phyloP scores from a whole-genome alignment of 371 early-diverging fungal genomes.

The Mortierella sp. region DNA sequence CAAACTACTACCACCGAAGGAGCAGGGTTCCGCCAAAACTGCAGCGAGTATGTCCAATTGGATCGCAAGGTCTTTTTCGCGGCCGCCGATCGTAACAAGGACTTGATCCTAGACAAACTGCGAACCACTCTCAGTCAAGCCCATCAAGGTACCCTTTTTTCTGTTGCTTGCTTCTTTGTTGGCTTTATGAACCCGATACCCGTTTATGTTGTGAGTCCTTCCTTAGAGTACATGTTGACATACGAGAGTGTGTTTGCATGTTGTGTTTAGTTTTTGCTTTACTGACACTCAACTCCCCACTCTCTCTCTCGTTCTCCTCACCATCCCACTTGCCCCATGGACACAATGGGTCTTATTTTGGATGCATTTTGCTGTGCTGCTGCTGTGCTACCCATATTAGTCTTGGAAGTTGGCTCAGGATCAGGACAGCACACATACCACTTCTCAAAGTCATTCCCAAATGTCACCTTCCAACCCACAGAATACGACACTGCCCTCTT shows the following conservation, averaged over 20 bases:
- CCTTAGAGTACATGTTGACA: not conserved
- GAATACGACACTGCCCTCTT: slow-evolving; percentile 38
- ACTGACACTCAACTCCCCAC: not conserved
- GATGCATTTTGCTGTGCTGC: not conserved
- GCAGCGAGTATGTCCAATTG: slow-evolving; percentile 55
- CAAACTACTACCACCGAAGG: not conserved
- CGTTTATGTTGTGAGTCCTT: too few species aligned
- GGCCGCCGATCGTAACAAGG: slow-evolving; percentile 55
- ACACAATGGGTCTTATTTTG: not conserved
- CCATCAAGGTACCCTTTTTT: slow-evolving; percentile 20
- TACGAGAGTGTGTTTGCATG: too few species aligned
- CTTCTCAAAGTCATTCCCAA: slow-evolving; percentile 37
- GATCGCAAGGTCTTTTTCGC: slow-evolving; percentile 53
- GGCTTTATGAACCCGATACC: not conserved
- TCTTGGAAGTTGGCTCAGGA: slow-evolving; percentile 53
- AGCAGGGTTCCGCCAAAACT: slow-evolving; percentile 31
- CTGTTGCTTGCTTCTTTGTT: too few species aligned
- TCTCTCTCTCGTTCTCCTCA: not conserved
- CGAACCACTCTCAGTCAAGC: slow-evolving; percentile 29
- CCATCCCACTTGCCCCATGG: not conserved
- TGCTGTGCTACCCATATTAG: slow-evolving; percentile 3
- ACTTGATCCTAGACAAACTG: slow-evolving; percentile 40
- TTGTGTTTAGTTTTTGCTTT: not conserved
- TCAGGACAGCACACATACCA: slow-evolving; percentile 51
- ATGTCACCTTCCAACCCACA: slow-evolving; percentile 47